phyloP scores from a whole-genome alignment of 345 rosid species.

The Cardamine resedifolia region DNA sequence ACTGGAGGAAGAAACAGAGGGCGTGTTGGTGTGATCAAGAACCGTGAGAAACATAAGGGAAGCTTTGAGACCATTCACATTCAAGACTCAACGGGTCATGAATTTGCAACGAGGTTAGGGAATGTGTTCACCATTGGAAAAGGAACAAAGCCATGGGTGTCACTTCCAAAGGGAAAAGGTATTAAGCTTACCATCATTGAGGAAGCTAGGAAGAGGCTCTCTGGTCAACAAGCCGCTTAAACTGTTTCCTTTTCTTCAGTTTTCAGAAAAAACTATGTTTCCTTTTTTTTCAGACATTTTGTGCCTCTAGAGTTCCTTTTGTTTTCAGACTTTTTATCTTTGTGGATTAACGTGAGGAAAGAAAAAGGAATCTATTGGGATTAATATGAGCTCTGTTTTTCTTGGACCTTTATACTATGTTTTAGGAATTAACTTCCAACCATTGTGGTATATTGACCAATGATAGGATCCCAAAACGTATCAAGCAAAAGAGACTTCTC shows the following conservation, averaged over 20 bases:
- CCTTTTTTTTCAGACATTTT: not conserved
- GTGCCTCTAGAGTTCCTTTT: not conserved
- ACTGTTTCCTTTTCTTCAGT: not conserved
- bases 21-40: constrained; percentile 79
- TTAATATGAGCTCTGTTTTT: not conserved
- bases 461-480: not conserved
- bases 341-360: not conserved
- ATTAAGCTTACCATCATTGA: constrained; percentile 80
- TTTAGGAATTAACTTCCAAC: not conserved
- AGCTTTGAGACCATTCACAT: constrained; percentile 79
- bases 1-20: constrained; percentile 72
- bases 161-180: constrained; percentile 91
- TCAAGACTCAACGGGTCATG: constrained; percentile 75
- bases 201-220: constrained; percentile 80
- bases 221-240: constrained; percentile 51
- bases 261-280: constrained; percentile 5
- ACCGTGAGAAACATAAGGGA: constrained; percentile 82
- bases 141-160: constrained; percentile 82
- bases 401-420: not conserved
- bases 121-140: constrained; percentile 78
- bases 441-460: not conserved
- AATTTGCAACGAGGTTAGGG: constrained; percentile 78
- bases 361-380: not conserved
- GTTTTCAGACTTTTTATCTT: not conserved
- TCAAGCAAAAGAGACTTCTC: not conserved